Evolutionary conservation across 2,329 filamentous ascomycete species (phyloP).

Genomic region (Aspergillus fischeri): DNA sequence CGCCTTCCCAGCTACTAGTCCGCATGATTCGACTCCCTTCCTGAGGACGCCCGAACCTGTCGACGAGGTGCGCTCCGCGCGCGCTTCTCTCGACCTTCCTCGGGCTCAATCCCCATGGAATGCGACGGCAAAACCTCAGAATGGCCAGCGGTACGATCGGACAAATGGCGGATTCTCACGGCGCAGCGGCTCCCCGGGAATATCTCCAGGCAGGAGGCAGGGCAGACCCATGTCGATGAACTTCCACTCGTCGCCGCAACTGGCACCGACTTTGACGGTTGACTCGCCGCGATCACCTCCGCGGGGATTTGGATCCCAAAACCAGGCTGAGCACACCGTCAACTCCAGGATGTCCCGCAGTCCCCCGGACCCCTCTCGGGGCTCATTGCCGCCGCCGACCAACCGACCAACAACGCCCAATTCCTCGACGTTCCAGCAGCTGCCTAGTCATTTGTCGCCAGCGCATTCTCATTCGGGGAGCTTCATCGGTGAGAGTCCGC

Average conservation of each 20-base stretch:
- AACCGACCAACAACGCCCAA: slow-evolving; percentile 32
- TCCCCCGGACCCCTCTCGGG: slow-evolving; percentile 21
- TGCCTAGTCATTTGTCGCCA: slow-evolving; percentile 18
- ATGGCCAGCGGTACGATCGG: slow-evolving; percentile 15
- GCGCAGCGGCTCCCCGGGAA: slow-evolving; percentile 47
- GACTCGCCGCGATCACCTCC: slow-evolving; percentile 44
- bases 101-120: slow-evolving; percentile 39
- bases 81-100: slow-evolving; percentile 42
- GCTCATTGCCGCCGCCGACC: slow-evolving; percentile 22
- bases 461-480: slow-evolving; percentile 9
- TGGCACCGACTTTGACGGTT: slow-evolving; percentile 40
- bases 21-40: slow-evolving; percentile 27
- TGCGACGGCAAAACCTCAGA: slow-evolving; percentile 18
- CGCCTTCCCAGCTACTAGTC: slow-evolving; percentile 17
- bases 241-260: slow-evolving; percentile 38
- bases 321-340: slow-evolving; percentile 61
- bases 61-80: slow-evolving; percentile 28
- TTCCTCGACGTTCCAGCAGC: slow-evolving; percentile 19
- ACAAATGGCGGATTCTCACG: slow-evolving; percentile 23
- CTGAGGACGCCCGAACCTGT: slow-evolving; percentile 29
- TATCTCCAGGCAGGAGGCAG: slow-evolving; percentile 57
- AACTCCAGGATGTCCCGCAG: slow-evolving; percentile 30
- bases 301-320: slow-evolving; percentile 41
- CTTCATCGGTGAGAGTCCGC: slow-evolving; percentile 13
- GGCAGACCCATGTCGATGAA: slow-evolving; percentile 46